Conservation (phyloP, 164 flowering plant genomes). For the Echeveria elegans region DNA sequence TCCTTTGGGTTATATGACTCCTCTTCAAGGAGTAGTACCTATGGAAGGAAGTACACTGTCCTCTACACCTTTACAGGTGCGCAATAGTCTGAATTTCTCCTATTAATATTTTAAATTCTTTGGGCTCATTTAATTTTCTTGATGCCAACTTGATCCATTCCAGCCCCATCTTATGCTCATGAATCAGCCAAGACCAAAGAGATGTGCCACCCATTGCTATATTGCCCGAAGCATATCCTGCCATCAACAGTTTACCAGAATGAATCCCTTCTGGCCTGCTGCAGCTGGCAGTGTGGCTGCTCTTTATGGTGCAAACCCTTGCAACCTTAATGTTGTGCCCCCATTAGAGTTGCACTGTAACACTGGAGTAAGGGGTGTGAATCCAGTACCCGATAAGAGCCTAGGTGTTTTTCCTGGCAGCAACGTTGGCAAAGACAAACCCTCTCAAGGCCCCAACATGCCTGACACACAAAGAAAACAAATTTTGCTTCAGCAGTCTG, state of each 20-base stretch:
- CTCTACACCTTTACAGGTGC: slow-evolving; percentile 62
- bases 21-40: slow-evolving; percentile 69
- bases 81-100: no score
- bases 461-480: slow-evolving; percentile 63
- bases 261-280: slow-evolving; percentile 80
- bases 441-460: slow-evolving; percentile 30
- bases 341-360: slow-evolving; percentile 46
- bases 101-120: background rate
- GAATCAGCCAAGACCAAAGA: slow-evolving; percentile 56
- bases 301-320: slow-evolving; percentile 60
- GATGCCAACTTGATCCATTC: slow-evolving; percentile 13
- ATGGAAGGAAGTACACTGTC: slow-evolving; percentile 60
- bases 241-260: slow-evolving; percentile 69
- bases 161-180: slow-evolving; percentile 57
- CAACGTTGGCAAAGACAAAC: slow-evolving; percentile 37
- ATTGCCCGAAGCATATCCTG: slow-evolving; percentile 60
- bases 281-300: slow-evolving; percentile 53
- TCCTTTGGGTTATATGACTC: slow-evolving; percentile 74
- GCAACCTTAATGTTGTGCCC: slow-evolving; percentile 58
- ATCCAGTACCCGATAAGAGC: slow-evolving; percentile 46
- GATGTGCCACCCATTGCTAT: slow-evolving; percentile 91
- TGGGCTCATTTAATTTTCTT: background rate
- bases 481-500: slow-evolving; percentile 53
- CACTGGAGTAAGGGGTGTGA: slow-evolving; percentile 21
- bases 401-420: slow-evolving; percentile 32